These are phyloP conservation scores for Geranium incanum DNA, from an alignment of 441 rosid species.

Conservation along the genomic window DNA sequence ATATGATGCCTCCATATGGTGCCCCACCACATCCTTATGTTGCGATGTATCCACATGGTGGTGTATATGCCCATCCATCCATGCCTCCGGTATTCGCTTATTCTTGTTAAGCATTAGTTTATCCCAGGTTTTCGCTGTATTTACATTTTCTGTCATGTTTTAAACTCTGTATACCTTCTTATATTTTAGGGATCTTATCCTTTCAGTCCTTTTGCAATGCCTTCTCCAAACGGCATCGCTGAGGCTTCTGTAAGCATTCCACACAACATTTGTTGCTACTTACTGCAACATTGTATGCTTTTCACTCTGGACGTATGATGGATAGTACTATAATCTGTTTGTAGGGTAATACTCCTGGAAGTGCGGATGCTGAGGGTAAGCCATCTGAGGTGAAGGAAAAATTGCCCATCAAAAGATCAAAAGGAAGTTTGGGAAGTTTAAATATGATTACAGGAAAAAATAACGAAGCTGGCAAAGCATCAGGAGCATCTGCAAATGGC, in stretches of 20 bases:
- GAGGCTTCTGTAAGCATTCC: constrained; percentile 65
- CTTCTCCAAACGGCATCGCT: constrained; percentile 75
- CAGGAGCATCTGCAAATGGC: constrained; percentile 74
- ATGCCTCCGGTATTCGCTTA: constrained; percentile 63
- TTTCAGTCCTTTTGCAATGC: constrained; percentile 87
- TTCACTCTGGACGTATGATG: not conserved
- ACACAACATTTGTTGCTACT: constrained; percentile 4
- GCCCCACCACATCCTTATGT: constrained; percentile 90
- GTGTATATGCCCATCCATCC: constrained; percentile 79
- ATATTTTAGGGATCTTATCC: constrained; percentile 75
- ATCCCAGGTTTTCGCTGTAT: constrained; percentile 10
- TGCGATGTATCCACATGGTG: constrained; percentile 96
- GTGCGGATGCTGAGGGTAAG: constrained; percentile 58
- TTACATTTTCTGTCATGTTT: constrained; percentile 15
- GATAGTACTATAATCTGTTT: constrained; percentile 4
- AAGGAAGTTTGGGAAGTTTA: constrained; percentile 94
- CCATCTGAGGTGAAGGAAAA: constrained; percentile 82
- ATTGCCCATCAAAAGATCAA: constrained; percentile 88
- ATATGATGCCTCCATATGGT: constrained; percentile 90
- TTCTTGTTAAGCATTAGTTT: constrained; percentile 15
- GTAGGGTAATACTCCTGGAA: constrained; percentile 70
- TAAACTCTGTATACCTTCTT: not conserved
- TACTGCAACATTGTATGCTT: not conserved
- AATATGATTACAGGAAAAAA: constrained; percentile 79
- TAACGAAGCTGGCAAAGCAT: constrained; percentile 55